These are phyloP conservation scores for Boletus semigastroideus DNA, from an alignment of 1,284 basidiomycete genomes.

Conservation along the genomic window DNA sequence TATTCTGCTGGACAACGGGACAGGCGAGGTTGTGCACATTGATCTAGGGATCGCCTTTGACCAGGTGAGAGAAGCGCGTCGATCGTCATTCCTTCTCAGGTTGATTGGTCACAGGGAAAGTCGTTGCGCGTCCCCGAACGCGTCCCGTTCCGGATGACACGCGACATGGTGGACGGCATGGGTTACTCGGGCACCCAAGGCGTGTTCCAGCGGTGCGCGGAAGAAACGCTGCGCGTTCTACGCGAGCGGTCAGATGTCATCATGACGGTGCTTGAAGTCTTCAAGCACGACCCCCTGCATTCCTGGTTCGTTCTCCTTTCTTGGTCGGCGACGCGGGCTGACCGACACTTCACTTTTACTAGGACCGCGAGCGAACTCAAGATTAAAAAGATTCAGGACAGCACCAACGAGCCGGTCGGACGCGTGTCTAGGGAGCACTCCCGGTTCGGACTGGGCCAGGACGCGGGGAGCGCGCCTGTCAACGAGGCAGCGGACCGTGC, in stretches of 20 bases:
- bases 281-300: constrained; percentile 95
- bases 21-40: constrained; percentile 91
- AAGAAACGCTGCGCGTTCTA: constrained; percentile 91
- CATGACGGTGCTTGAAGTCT: constrained; percentile 94
- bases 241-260: constrained; percentile 85
- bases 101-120: constrained; percentile 62
- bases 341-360: background rate
- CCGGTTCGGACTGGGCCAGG: constrained; percentile 48
- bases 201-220: constrained; percentile 92
- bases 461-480: constrained; percentile 60
- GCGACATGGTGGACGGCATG: constrained; percentile 93
- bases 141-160: constrained; percentile 94
- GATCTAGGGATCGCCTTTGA: constrained; percentile 98
- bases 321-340: background rate
- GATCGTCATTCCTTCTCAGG: background rate
- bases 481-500: constrained; percentile 91
- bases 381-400: constrained; percentile 56
- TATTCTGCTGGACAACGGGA: constrained; percentile 83
- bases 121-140: constrained; percentile 80
- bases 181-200: constrained; percentile 90
- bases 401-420: constrained; percentile 25
- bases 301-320: constrained; percentile 63
- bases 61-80: constrained; percentile 54
- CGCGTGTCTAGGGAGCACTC: constrained; percentile 18
- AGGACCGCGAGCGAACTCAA: constrained; percentile 78